A percentile compares a stretch with the other conserved stretches of the same genome.
These are phyloP conservation scores for Coemansia sp. DNA, from an alignment of 192 early-diverging fungal species.

Conservation along the genomic window DNA sequence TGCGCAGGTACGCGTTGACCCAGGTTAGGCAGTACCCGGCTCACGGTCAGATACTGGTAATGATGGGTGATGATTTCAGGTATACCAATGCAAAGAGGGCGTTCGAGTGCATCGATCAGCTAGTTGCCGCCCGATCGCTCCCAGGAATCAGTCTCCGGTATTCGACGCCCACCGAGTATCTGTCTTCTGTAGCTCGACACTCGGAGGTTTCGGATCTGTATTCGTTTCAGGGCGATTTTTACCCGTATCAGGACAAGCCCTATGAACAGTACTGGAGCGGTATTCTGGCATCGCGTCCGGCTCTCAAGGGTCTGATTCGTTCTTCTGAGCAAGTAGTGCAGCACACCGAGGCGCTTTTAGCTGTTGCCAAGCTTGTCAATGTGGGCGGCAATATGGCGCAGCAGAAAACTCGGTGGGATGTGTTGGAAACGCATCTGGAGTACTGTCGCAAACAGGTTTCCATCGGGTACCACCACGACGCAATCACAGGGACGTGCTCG, in stretches of 20 bases:
- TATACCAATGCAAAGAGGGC: slow-evolving; percentile 23
- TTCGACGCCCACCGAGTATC: slow-evolving; percentile 40
- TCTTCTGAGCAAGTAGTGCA: slow-evolving; percentile 43
- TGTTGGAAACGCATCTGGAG: slow-evolving; percentile 28
- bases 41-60: slow-evolving; percentile 47
- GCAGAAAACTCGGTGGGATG: neutral
- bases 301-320: slow-evolving; percentile 43
- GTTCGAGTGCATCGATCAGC: slow-evolving; percentile 40
- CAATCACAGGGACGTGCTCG: slow-evolving; percentile 48
- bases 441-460: slow-evolving; percentile 46
- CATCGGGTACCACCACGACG: slow-evolving; percentile 53
- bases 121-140: slow-evolving; percentile 9
- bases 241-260: slow-evolving; percentile 52
- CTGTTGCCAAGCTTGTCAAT: neutral
- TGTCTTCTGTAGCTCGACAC: slow-evolving; percentile 15
- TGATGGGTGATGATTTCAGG: slow-evolving; percentile 53
- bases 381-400: neutral
- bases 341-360: slow-evolving; percentile 40
- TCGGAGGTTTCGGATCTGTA: slow-evolving; percentile 1
- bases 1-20: slow-evolving; percentile 18
- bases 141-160: slow-evolving; percentile 21
- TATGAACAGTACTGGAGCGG: slow-evolving; percentile 56
- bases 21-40: slow-evolving; percentile 42
- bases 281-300: slow-evolving; percentile 33
- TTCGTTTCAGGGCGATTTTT: slow-evolving; percentile 29